phyloP scores from a whole-genome alignment of 768 basidiomycete genomes.

The Leucocoprinus leucothites region DNA sequence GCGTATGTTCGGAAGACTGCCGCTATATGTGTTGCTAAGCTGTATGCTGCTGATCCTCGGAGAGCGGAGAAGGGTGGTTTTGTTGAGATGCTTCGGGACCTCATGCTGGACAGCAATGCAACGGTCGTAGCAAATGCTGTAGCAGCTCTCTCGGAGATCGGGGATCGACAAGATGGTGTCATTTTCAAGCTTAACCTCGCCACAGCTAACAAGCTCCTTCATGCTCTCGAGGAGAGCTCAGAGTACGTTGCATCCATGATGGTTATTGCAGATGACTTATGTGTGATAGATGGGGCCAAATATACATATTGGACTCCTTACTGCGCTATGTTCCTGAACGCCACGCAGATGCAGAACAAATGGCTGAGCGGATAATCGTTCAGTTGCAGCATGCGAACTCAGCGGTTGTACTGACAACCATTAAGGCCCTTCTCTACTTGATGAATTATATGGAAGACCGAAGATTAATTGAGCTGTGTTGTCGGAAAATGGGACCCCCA shows the following conservation, averaged over 20 bases:
- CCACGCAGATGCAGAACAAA: constrained; percentile 84
- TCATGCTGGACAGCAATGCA: constrained; percentile 91
- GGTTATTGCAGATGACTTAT: constrained; percentile 13
- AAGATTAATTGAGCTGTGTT: constrained; percentile 80
- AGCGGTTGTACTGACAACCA: constrained; percentile 97
- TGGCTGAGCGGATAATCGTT: constrained; percentile 93
- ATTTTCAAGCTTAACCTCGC: constrained; percentile 86
- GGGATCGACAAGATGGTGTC: constrained; percentile 92
- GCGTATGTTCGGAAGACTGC: constrained; percentile 99
- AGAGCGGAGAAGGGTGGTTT: constrained; percentile 89
- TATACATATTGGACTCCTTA: constrained; percentile 94
- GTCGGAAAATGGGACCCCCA: constrained; percentile 98
- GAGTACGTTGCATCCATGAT: constrained; percentile 61
- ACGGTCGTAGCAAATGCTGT: constrained; percentile 98
- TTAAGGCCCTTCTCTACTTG: constrained; percentile 91
- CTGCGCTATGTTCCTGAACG: constrained; percentile 91
- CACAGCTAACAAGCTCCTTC: constrained; percentile 85
- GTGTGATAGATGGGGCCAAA: constrained; percentile 88
- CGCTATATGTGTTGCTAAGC: constrained; percentile 94
- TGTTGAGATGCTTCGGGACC: constrained; percentile 85
- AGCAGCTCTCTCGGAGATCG: constrained; percentile 94
- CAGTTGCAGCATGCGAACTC: constrained; percentile 98
- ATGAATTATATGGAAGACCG: constrained; percentile 99
- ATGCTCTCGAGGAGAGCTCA: constrained; percentile 92
- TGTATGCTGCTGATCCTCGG: constrained; percentile 85